phyloP scores from a whole-genome alignment of 176 grass and related monocot genomes.

The Aechmea fasciata region DNA sequence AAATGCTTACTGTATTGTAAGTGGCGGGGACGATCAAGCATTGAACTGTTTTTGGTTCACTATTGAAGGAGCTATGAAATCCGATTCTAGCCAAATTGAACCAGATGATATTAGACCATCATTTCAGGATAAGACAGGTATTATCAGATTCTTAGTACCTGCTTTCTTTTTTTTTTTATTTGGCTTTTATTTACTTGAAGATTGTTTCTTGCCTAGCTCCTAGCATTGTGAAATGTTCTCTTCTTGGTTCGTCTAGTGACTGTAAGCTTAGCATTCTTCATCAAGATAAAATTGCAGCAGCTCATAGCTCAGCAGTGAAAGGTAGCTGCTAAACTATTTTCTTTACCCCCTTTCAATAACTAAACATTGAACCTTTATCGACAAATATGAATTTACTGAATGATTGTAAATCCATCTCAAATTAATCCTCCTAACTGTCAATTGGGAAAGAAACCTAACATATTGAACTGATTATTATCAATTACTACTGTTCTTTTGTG shows the following conservation, averaged over 20 bases:
- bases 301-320: slow-evolving; percentile 91
- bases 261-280: slow-evolving; percentile 26
- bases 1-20: slow-evolving; percentile 45
- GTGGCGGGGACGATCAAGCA: slow-evolving; percentile 84
- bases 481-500: neutral
- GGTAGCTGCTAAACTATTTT: slow-evolving; percentile 23
- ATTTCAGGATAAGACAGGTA: neutral
- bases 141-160: neutral
- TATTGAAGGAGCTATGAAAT: slow-evolving; percentile 13
- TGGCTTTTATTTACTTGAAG: neutral
- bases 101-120: neutral
- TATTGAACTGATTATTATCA: neutral
- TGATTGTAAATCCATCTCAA: neutral
- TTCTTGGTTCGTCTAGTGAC: slow-evolving; percentile 19
- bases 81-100: neutral
- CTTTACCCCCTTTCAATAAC: neutral
- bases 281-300: slow-evolving; percentile 41
- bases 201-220: slow-evolving; percentile 4
- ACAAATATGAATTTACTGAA: neutral
- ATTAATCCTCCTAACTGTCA: neutral
- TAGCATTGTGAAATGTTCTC: neutral
- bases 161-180: neutral
- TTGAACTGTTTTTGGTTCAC: slow-evolving; percentile 45
- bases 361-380: neutral
- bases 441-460: neutral